These are phyloP conservation scores for Beauveria sp. DNA, from an alignment of 2,329 filamentous ascomycete genomes.

Conservation along the genomic window DNA sequence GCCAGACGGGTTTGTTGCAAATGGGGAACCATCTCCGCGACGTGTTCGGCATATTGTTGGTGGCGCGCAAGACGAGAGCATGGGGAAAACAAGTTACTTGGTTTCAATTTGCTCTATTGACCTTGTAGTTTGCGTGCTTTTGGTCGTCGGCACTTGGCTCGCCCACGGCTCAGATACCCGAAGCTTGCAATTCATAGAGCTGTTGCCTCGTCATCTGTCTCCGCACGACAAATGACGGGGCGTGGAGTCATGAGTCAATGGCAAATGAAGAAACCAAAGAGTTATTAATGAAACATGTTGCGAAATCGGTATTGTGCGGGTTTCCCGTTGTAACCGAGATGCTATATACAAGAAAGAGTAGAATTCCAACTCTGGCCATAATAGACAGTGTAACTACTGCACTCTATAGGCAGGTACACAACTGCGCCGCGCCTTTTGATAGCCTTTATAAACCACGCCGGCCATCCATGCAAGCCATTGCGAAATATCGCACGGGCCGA, in stretches of 20 bases:
- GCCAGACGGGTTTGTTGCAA: too few relatives aligned
- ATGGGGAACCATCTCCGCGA: too few relatives aligned
- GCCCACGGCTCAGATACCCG: background rate
- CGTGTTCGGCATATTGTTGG: too few relatives aligned
- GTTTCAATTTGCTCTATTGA: too few relatives aligned
- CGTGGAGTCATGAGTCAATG: background rate
- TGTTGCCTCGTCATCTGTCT: too few relatives aligned
- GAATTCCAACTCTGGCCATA: background rate
- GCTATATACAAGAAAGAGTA: background rate
- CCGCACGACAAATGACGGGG: background rate
- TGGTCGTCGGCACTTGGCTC: background rate
- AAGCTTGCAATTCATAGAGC: background rate
- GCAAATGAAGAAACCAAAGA: background rate
- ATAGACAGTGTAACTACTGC: background rate
- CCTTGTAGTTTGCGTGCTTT: background rate
- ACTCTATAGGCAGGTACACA: background rate
- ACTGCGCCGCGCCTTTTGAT: background rate
- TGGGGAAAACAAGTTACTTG: too few relatives aligned
- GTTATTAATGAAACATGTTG: background rate
- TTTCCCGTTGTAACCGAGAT: background rate
- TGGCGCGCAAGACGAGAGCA: too few relatives aligned
- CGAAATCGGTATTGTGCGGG: background rate
- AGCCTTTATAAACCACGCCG: conserved; percentile 2
- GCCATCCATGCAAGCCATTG: background rate
- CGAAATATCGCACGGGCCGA: background rate